phyloP scores from a whole-genome alignment of 1,139 yeast genomes.

The Nakaseomyces nivariensis region DNA sequence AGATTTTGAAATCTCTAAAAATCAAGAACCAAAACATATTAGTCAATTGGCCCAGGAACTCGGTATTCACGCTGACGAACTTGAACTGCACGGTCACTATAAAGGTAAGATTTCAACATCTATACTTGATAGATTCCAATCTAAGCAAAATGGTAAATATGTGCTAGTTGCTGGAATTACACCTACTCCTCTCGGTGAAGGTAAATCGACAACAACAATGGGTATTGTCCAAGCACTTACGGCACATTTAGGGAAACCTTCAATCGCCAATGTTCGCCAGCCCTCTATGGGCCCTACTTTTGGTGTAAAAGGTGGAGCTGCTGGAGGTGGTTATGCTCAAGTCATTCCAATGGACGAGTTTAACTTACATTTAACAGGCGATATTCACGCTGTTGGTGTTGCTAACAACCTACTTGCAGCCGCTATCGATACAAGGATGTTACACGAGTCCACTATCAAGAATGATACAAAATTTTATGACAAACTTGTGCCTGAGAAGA shows the following conservation, averaged over 20 bases:
- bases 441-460: constrained; percentile 91
- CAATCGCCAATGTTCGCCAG: constrained; percentile 93
- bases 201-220: constrained; percentile 93
- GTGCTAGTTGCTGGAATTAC: constrained; percentile 94
- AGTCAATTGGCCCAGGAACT: constrained; percentile 74
- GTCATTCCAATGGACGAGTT: constrained; percentile 99
- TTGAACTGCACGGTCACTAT: constrained; percentile 83
- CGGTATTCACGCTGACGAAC: constrained; percentile 71
- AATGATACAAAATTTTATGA: constrained; percentile 70
- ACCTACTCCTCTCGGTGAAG: constrained; percentile 98
- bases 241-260: constrained; percentile 78
- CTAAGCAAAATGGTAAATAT: constrained; percentile 75
- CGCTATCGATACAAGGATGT: constrained; percentile 95
- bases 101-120: constrained; percentile 81
- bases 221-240: constrained; percentile 95
- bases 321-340: constrained; percentile 98
- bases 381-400: constrained; percentile 92
- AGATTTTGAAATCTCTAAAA: constrained; percentile 85
- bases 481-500: constrained; percentile 79
- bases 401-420: constrained; percentile 95
- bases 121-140: constrained; percentile 58
- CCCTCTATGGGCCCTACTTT: constrained; percentile 99
- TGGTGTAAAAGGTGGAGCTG: constrained; percentile 99
- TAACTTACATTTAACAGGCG: constrained; percentile 97
- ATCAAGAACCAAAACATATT: constrained; percentile 80